Conservation (phyloP, 176 grass and related monocot genomes). For the Dendrocalamus sinicus region DNA sequence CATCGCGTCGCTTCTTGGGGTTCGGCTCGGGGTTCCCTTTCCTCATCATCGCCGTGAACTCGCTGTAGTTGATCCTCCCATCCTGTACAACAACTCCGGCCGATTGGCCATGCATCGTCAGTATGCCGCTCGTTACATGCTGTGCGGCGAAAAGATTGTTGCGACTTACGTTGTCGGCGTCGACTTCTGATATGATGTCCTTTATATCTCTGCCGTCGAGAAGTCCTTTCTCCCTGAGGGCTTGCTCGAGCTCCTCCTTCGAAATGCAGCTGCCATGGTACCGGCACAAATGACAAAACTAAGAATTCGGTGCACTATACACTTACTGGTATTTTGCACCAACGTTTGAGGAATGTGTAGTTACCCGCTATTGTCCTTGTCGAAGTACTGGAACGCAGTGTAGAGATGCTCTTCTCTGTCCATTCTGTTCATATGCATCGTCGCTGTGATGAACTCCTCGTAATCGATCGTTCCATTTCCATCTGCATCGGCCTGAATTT, state of each 20-base stretch:
- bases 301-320: background rate
- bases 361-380: slow-evolving; percentile 87
- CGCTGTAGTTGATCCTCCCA: slow-evolving; percentile 83
- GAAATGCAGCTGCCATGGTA: slow-evolving; percentile 62
- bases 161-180: slow-evolving; percentile 77
- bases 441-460: slow-evolving; percentile 89
- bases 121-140: background rate
- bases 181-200: slow-evolving; percentile 79
- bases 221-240: slow-evolving; percentile 75
- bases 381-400: slow-evolving; percentile 85
- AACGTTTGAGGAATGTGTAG: background rate
- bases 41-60: slow-evolving; percentile 88
- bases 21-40: slow-evolving; percentile 73
- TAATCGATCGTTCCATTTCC: slow-evolving; percentile 85
- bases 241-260: slow-evolving; percentile 88
- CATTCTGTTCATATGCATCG: slow-evolving; percentile 92
- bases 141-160: background rate
- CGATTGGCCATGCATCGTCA: background rate
- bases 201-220: slow-evolving; percentile 80
- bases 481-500: slow-evolving; percentile 73
- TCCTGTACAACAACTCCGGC: slow-evolving; percentile 47
- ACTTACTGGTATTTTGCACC: background rate
- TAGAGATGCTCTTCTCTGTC: slow-evolving; percentile 86
- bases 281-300: background rate
- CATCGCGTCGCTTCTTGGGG: slow-evolving; percentile 83